Evolutionary conservation across 495 filamentous ascomycete species (phyloP).

Genomic region (Articulospora tetracladia): DNA sequence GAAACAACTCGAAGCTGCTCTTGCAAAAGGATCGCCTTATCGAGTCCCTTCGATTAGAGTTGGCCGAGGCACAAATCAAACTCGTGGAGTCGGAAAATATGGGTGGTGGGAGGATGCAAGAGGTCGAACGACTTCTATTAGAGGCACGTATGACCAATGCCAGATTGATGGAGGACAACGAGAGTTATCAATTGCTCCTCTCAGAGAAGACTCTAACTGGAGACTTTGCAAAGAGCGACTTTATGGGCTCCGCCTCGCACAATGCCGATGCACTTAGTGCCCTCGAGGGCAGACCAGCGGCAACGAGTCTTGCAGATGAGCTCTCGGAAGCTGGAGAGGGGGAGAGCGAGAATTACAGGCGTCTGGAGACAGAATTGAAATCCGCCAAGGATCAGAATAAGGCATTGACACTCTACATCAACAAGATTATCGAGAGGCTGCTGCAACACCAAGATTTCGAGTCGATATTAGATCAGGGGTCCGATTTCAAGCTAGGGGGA

Average conservation of each 20-base stretch:
- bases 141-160: conserved; percentile 94
- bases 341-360: conserved; percentile 55
- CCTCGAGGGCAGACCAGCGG: conserved; percentile 46
- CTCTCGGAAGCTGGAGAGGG: conserved; percentile 63
- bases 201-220: conserved; percentile 92
- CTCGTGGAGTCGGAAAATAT: conserved; percentile 91
- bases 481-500: conserved; percentile 44
- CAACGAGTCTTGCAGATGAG: conserved; percentile 79
- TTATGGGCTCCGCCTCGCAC: conserved; percentile 51
- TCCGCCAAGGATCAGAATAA: conserved; percentile 92
- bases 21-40: conserved; percentile 96
- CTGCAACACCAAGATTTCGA: conserved; percentile 94
- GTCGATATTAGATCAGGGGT: conserved; percentile 77
- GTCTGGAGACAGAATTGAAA: conserved; percentile 75
- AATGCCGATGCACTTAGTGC: conserved; percentile 54
- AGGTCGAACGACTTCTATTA: conserved; percentile 82
- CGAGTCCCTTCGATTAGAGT: conserved; percentile 82
- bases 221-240: conserved; percentile 80
- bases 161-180: conserved; percentile 95
- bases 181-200: conserved; percentile 92
- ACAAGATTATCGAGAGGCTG: conserved; percentile 93
- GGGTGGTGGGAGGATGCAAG: conserved; percentile 77
- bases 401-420: conserved; percentile 93
- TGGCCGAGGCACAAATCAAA: conserved; percentile 94
- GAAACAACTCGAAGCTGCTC: conserved; percentile 81